Evolutionary conservation across 1,284 basidiomycete genomes (phyloP).

Genomic region (Farysia itapuensis): DNA sequence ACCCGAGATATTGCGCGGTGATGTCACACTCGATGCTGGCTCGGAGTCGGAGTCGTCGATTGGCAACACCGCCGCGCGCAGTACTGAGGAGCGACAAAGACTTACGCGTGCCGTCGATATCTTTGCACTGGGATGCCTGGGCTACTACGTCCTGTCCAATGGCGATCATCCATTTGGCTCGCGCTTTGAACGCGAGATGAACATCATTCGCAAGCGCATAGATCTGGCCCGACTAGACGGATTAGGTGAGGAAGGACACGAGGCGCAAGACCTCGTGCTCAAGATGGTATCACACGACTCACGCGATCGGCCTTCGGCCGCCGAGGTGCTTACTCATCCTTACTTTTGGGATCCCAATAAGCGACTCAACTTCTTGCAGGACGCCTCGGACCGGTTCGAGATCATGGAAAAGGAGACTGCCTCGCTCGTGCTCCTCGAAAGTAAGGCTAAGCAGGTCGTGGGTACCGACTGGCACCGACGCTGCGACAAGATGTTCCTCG

Average conservation of each 20-base stretch:
- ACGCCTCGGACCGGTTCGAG: conserved; percentile 95
- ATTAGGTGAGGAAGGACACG: conserved; percentile 52
- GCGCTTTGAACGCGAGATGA: conserved; percentile 58
- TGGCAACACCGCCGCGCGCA: conserved; percentile 17
- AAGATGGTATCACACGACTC: conserved; percentile 50
- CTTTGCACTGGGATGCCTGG: conserved; percentile 57
- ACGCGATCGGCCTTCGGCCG: conserved; percentile 75
- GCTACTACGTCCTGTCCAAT: conserved; percentile 56
- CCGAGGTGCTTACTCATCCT: conserved; percentile 82
- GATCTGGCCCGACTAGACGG: conserved; percentile 46
- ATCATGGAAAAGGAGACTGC: conserved; percentile 81
- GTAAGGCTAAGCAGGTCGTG: conserved; percentile 34
- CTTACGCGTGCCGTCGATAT: conserved; percentile 57
- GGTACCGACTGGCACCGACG: conserved; percentile 79
- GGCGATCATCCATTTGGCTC: conserved; percentile 57
- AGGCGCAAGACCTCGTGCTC: conserved; percentile 54
- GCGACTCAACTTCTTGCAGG: conserved; percentile 87
- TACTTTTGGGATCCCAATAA: conserved; percentile 93
- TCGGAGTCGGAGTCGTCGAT: conserved; percentile 37
- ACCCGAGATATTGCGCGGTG: conserved; percentile 55
- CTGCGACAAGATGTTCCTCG: conserved; percentile 84
- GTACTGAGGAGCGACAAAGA: conserved; percentile 34
- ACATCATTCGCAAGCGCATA: conserved; percentile 47
- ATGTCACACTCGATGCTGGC: conserved; percentile 44
- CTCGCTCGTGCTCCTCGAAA: conserved; percentile 76